These are phyloP conservation scores for Hondaea fermentalgiana DNA, from an alignment of 108 stramenopile species.

Conservation along the genomic window DNA sequence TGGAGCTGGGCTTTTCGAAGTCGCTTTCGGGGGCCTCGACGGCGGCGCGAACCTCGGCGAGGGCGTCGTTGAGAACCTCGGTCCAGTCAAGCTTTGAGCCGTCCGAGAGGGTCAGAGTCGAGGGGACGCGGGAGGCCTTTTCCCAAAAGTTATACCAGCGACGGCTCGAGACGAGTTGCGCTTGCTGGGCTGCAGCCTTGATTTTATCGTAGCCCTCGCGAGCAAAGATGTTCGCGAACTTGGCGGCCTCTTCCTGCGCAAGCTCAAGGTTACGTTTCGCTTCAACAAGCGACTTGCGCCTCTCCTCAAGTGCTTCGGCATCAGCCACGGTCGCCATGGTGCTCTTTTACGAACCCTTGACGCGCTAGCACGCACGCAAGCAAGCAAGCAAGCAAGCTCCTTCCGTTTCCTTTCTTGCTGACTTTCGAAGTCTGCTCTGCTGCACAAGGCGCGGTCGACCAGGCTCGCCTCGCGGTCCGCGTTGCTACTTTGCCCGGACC, in stretches of 20 bases:
- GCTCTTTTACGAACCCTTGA: background rate
- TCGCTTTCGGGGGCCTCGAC: background rate
- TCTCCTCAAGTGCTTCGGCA: background rate
- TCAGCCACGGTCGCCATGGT: background rate
- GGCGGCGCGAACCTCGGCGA: background rate
- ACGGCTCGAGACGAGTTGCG: background rate
- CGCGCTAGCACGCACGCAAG: too few species aligned
- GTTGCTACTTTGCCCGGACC: too few species aligned
- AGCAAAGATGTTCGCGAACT: background rate
- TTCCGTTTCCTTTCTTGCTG: too few species aligned
- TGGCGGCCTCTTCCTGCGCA: background rate
- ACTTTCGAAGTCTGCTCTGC: too few species aligned
- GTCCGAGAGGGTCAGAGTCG: background rate
- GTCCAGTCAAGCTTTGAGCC: background rate
- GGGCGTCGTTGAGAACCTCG: background rate
- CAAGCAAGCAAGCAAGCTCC: background rate
- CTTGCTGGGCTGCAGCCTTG: background rate
- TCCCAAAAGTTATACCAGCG: constrained; percentile 15
- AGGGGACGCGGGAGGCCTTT: background rate
- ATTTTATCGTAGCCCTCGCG: background rate
- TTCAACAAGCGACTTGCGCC: background rate
- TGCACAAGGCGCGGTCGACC: too few species aligned
- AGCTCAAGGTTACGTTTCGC: background rate
- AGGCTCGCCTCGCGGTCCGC: too few species aligned
- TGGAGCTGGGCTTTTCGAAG: background rate